Conservation (phyloP, 2,329 filamentous ascomycete genomes). For the Aspergillus neotritici region DNA sequence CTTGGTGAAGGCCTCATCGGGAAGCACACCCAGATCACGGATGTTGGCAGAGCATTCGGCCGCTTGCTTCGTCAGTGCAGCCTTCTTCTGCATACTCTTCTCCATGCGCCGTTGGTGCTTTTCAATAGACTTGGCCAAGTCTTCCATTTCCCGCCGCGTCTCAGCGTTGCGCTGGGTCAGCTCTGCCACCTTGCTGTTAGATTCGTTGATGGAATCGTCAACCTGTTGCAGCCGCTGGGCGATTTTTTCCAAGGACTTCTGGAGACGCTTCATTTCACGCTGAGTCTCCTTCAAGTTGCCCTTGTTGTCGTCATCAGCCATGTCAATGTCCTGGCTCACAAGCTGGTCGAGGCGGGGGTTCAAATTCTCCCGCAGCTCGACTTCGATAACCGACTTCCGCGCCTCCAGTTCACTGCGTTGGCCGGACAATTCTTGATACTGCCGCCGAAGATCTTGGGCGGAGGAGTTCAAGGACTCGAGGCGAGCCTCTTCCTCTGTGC, state of each 20-base stretch:
- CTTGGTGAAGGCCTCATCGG: conserved; percentile 88
- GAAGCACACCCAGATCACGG: conserved; percentile 83
- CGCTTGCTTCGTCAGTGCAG: conserved; percentile 68
- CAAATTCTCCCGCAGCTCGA: conserved; percentile 83
- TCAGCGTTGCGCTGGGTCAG: conserved; percentile 56
- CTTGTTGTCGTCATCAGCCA: conserved; percentile 51
- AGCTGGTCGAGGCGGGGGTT: conserved; percentile 83
- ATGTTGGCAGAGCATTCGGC: conserved; percentile 83
- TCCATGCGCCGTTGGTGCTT: conserved; percentile 86
- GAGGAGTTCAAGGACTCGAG: conserved; percentile 64
- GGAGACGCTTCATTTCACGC: conserved; percentile 72
- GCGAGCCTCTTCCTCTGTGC: conserved; percentile 72
- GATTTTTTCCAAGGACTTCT: conserved; percentile 61
- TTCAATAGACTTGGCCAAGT: conserved; percentile 71
- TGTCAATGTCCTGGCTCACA: conserved; percentile 66
- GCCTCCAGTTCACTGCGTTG: conserved; percentile 71
- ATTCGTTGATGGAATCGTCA: conserved; percentile 65
- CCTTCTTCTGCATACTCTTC: conserved; percentile 84
- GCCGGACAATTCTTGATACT: conserved; percentile 69
- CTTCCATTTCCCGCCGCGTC: conserved; percentile 66
- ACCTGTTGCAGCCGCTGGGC: conserved; percentile 66
- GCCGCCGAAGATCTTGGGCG: conserved; percentile 68
- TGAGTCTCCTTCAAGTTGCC: conserved; percentile 71
- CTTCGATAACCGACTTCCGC: conserved; percentile 76
- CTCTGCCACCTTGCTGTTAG: conserved; percentile 50